These are phyloP conservation scores for Diaporthe longicolla DNA, from an alignment of 2,329 filamentous ascomycete species.

Conservation along the genomic window DNA sequence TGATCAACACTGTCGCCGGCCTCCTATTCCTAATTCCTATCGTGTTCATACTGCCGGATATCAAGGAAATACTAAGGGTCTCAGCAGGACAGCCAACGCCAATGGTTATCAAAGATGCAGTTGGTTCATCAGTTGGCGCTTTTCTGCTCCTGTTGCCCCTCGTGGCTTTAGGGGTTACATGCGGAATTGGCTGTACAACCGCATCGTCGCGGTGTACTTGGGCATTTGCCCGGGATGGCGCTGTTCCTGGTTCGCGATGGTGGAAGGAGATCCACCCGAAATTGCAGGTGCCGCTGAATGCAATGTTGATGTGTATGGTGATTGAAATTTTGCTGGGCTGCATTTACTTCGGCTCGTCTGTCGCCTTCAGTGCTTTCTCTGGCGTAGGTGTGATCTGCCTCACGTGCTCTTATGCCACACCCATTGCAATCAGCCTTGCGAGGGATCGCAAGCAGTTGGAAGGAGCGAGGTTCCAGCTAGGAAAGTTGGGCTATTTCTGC, in stretches of 20 bases:
- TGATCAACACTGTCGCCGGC: not conserved
- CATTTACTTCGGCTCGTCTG: not conserved
- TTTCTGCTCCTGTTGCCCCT: not conserved
- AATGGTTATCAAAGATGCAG: not conserved
- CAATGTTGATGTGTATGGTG: not conserved
- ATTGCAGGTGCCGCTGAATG: not conserved
- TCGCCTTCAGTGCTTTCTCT: not conserved
- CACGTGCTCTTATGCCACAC: not conserved
- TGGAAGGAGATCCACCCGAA: not conserved
- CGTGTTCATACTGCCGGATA: not conserved
- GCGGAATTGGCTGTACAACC: not conserved
- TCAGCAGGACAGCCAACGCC: not conserved
- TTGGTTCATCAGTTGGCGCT: not conserved
- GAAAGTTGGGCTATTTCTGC: not conserved
- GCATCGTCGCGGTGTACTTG: not conserved
- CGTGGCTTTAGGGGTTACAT: not conserved
- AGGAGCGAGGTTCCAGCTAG: not conserved
- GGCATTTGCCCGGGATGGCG: not conserved
- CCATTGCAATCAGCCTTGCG: not conserved
- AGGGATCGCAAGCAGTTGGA: not conserved
- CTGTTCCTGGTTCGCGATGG: slow-evolving; percentile 2
- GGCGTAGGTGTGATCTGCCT: not conserved
- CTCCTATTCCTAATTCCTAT: not conserved
- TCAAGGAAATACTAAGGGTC: not conserved
- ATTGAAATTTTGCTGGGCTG: not conserved